Conservation (phyloP, 2,329 filamentous ascomycete species). For the Apiospora marii region DNA sequence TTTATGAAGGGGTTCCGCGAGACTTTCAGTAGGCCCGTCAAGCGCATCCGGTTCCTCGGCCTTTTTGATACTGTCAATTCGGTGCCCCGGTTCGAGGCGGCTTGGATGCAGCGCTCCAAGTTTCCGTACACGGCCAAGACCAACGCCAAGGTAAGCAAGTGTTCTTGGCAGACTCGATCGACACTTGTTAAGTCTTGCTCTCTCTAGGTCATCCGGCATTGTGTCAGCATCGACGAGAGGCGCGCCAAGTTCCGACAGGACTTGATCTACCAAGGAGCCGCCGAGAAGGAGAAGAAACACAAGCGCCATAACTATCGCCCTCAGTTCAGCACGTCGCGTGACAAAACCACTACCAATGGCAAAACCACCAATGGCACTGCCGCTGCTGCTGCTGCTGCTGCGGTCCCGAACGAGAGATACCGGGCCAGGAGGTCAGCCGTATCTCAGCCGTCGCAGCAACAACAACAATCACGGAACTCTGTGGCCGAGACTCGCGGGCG, state of each 20-base stretch:
- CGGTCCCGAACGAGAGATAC: constrained; percentile 45
- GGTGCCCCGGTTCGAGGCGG: constrained; percentile 77
- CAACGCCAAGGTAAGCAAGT: constrained; percentile 52
- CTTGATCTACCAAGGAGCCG: constrained; percentile 63
- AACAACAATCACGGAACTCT: not conserved
- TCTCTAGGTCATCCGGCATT: constrained; percentile 67
- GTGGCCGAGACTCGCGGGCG: constrained; percentile 31
- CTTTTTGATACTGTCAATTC: constrained; percentile 86
- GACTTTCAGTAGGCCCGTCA: constrained; percentile 79
- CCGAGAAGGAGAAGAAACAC: constrained; percentile 32
- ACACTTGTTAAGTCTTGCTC: not conserved
- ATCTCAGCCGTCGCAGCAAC: constrained; percentile 22
- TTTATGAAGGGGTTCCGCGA: constrained; percentile 84
- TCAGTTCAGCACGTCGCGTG: not conserved
- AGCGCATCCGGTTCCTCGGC: constrained; percentile 77
- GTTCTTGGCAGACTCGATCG: too few relatives aligned
- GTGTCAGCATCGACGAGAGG: constrained; percentile 75
- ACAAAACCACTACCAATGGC: not conserved
- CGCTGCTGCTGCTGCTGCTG: not conserved
- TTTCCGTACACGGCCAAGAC: constrained; percentile 73
- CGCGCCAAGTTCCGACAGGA: constrained; percentile 77
- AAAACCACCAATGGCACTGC: not conserved
- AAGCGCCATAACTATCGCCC: not conserved
- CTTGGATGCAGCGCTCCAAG: constrained; percentile 80
- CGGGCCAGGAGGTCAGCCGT: constrained; percentile 36